Percentiles rank a stretch among this genome's conserved stretches.
Evolutionary conservation across 2,329 filamentous ascomycete species (phyloP).

Genomic region (Xylaria sp.): DNA sequence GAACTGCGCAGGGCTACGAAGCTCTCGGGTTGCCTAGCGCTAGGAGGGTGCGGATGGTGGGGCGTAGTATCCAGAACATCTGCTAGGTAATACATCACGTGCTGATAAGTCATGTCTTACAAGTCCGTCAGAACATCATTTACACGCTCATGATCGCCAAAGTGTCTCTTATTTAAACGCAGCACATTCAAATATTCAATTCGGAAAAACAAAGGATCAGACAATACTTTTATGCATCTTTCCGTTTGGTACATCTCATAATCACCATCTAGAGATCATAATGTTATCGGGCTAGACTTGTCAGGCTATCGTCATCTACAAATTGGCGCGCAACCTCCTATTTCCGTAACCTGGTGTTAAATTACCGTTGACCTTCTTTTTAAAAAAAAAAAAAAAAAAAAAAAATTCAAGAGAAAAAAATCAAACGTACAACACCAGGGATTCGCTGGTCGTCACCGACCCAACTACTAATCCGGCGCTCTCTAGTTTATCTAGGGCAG

Average conservation of each 20-base stretch:
- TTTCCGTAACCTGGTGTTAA: not conserved
- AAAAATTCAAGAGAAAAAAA: not conserved
- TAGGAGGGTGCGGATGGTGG: not conserved
- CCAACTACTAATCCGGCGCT: not conserved
- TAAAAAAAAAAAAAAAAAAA: not conserved
- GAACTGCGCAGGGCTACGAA: conserved; percentile 37
- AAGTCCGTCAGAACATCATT: no score
- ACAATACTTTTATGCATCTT: no score
- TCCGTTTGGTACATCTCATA: no score
- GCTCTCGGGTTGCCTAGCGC: conserved; percentile 36
- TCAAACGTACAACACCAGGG: not conserved
- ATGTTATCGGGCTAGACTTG: no score
- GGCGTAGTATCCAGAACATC: not conserved
- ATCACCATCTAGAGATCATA: no score
- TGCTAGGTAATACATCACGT: not conserved
- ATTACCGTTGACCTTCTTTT: no score
- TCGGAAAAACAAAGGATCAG: not conserved
- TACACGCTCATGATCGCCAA: not conserved
- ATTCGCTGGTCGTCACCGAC: not conserved
- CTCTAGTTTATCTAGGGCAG: not conserved
- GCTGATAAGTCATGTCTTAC: conserved; percentile 1
- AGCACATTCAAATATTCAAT: not conserved
- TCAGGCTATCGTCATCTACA: no score
- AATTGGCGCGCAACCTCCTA: not conserved
- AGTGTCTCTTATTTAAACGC: not conserved